phyloP scores from a whole-genome alignment of 495 filamentous ascomycete species.

The Endocarpon pusillum region DNA sequence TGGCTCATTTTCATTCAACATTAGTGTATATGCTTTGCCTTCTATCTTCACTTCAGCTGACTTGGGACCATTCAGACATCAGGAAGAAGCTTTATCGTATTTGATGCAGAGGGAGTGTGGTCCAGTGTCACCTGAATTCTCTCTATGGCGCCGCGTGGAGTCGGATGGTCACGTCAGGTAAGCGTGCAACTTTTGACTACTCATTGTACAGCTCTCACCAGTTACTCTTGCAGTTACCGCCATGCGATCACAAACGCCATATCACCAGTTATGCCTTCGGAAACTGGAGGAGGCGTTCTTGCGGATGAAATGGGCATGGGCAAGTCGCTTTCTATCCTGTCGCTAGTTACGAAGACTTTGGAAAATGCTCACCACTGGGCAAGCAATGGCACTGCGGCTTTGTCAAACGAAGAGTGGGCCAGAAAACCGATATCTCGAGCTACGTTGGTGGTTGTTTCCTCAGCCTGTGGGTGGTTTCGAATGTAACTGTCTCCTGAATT shows the following conservation, averaged over 20 bases:
- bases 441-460: background rate
- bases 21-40: background rate
- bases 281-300: slow-evolving; percentile 5
- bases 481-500: background rate
- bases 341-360: slow-evolving; percentile 5
- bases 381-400: background rate
- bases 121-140: background rate
- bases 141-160: slow-evolving; percentile 1
- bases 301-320: slow-evolving; percentile 17
- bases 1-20: too few relatives aligned
- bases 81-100: slow-evolving; percentile 5
- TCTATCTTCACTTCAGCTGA: background rate
- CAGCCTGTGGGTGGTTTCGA: slow-evolving; percentile 1
- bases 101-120: slow-evolving; percentile 3
- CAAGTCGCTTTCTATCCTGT: slow-evolving; percentile 12
- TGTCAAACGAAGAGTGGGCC: background rate
- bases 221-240: background rate
- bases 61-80: slow-evolving; percentile 1
- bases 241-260: background rate
- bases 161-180: background rate
- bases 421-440: background rate
- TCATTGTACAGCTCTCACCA: background rate
- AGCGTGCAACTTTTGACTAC: background rate
- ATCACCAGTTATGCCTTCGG: background rate
- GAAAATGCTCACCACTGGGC: background rate